These are phyloP conservation scores for Leccinum obscurum DNA, from an alignment of 768 basidiomycete species.

Conservation along the genomic window DNA sequence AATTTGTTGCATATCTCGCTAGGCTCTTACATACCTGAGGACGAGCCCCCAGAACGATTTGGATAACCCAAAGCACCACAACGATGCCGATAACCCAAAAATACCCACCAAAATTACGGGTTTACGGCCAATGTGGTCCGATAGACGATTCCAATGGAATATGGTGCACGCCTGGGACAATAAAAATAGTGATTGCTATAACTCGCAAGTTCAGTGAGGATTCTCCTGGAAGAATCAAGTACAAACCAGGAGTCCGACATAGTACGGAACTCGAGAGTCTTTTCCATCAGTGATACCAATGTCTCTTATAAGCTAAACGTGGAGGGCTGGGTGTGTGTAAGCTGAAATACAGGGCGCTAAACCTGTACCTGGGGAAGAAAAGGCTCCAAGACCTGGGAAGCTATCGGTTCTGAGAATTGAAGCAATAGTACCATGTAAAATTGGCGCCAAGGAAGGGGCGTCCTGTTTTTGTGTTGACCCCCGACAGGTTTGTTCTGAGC, in stretches of 20 bases:
- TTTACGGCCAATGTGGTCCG: conserved; percentile 49
- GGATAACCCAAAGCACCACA: conserved; percentile 50
- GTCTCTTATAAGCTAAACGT: conserved; percentile 28
- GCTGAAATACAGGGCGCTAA: neutral
- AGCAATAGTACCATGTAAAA: conserved; percentile 66
- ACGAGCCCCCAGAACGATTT: conserved; percentile 45
- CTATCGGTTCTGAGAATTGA: conserved; percentile 74
- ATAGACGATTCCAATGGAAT: conserved; percentile 51
- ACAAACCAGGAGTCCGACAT: conserved; percentile 49
- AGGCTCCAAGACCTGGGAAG: conserved; percentile 71
- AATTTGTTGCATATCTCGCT: neutral
- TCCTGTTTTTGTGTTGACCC: conserved; percentile 25
- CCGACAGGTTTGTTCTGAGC: too few species aligned
- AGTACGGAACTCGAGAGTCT: conserved; percentile 46
- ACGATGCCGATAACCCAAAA: conserved; percentile 44
- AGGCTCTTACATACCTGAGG: conserved; percentile 32
- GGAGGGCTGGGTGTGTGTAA: neutral
- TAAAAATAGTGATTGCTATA: conserved; percentile 49
- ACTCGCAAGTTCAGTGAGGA: neutral
- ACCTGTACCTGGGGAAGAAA: conserved; percentile 59
- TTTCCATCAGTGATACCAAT: conserved; percentile 43
- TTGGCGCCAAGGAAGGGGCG: conserved; percentile 70
- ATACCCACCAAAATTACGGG: conserved; percentile 48
- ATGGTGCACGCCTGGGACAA: conserved; percentile 48
- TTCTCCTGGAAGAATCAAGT: neutral